These are phyloP conservation scores for Apiotrichum gamsii DNA, from an alignment of 1,284 basidiomycete species.

Conservation along the genomic window DNA sequence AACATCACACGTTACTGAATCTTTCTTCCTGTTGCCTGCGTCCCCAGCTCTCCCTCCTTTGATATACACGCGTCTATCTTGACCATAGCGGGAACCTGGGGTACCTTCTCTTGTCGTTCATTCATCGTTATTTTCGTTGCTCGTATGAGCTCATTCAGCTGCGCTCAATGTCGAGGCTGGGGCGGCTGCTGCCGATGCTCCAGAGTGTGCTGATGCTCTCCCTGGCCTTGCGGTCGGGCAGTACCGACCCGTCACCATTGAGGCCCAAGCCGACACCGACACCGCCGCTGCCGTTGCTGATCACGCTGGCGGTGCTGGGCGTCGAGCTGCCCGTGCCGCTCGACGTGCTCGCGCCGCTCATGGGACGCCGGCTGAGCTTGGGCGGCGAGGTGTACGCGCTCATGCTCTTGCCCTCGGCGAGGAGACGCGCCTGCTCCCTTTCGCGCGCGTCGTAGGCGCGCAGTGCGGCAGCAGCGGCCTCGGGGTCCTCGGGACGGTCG, in stretches of 20 bases:
- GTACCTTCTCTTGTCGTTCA: neutral
- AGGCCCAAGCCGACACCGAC: neutral
- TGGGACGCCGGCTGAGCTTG: constrained; percentile 7
- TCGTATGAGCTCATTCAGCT: neutral
- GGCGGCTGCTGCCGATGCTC: constrained; percentile 17
- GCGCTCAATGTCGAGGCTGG: neutral
- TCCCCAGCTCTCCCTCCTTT: no score
- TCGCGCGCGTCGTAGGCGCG: constrained; percentile 34
- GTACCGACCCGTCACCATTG: no score
- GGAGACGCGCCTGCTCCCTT: constrained; percentile 21
- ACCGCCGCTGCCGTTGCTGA: neutral
- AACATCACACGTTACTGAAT: no score
- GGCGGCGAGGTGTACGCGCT: constrained; percentile 29
- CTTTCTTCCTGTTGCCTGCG: no score
- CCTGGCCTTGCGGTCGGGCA: neutral
- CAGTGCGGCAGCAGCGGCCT: constrained; percentile 19
- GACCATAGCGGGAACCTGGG: no score
- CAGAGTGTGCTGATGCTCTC: constrained; percentile 22
- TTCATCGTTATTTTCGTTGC: neutral
- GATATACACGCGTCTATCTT: no score
- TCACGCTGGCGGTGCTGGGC: neutral
- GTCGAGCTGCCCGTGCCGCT: constrained; percentile 4
- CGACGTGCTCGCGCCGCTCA: neutral
- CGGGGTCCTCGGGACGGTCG: constrained; percentile 7
- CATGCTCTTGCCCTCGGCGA: constrained; percentile 24